Evolutionary conservation across 805 yeast genomes (phyloP), one percentile per base, ranked within the genome.

Genomic region (Clavispora santaluciae): DNA sequence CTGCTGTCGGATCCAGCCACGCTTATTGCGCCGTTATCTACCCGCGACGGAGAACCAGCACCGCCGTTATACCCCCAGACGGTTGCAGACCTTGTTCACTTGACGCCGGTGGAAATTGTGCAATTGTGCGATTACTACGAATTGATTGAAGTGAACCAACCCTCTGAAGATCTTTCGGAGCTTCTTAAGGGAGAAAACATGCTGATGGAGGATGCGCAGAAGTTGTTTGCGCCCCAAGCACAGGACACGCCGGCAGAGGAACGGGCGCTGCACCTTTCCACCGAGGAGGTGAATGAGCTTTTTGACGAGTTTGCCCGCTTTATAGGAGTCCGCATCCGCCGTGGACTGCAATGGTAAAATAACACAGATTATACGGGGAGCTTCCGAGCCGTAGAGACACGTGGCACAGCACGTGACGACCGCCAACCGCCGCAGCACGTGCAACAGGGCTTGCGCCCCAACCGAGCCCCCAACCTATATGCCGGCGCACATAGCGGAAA

Each of bases 11-110:
- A 71, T 13, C 36, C 18, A n/a, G 18, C 34, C 2, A 53, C 50
- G 1, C 46, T 59, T 6, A 54, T 88, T n/a, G 85, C 84, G 0
- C 83, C 90, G 1, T 59, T 88, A 41, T 76, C 83, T n/a, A 83
- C 82, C 54, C 72, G 78, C n/a, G 93, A 86, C 57, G 95, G 95
- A 18, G 86, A 78, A 33, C 87, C 93, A 4, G 62, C 72, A 1
- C 58, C 60, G 4, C 69, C 64, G 8, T 18, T 53, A 8, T 85
- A 78, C 60, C 96, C 96, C 6, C 56, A 56, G 8, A 79, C 83
- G 2, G 55, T 80, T 17, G 66, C 58, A 1, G 80, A 78, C 0
- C 82, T 85, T 48, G 61, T 63, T 30, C 60, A 61, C 2, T 57
- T 86, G 28, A 47, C 60, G 1, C 72, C 77, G 42, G 62, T 64